These are phyloP conservation scores for Emiliania huxleyi DNA, from an alignment of 78 protist species.

Conservation along the genomic window DNA sequence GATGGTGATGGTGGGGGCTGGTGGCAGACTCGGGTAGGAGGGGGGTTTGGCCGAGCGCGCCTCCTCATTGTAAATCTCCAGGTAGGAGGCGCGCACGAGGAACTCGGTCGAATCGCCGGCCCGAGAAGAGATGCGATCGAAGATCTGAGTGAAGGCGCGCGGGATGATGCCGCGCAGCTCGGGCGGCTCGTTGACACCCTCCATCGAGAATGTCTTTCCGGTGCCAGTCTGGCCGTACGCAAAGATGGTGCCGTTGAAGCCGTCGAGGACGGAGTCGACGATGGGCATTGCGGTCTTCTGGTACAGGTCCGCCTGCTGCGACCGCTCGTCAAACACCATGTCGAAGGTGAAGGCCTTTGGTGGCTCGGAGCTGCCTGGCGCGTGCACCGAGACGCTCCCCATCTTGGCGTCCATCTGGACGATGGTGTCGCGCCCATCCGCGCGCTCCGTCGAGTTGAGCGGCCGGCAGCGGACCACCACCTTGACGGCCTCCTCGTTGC, in stretches of 20 bases:
- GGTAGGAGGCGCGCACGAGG: constrained; percentile 63
- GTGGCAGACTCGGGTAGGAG: background rate
- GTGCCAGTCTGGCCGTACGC: constrained; percentile 28
- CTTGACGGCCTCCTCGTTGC: constrained; percentile 11
- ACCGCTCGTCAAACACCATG: background rate
- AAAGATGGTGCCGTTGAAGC: constrained; percentile 23
- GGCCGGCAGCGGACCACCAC: constrained; percentile 59
- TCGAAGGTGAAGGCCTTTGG: constrained; percentile 54
- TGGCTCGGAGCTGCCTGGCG: background rate
- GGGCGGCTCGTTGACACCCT: constrained; percentile 23
- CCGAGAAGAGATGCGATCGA: background rate
- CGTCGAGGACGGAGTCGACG: constrained; percentile 32
- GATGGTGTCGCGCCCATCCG: background rate
- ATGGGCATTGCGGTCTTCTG: constrained; percentile 12
- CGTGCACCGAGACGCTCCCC: background rate
- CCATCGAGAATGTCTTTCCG: constrained; percentile 23
- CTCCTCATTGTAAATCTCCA: constrained; percentile 79
- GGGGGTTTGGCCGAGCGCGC: background rate
- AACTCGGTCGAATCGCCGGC: constrained; percentile 25
- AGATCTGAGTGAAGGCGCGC: constrained; percentile 30
- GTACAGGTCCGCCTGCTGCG: background rate
- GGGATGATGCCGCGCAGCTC: constrained; percentile 52
- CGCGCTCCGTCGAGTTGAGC: constrained; percentile 30
- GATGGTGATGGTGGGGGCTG: background rate
- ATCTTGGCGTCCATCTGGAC: background rate